Percentiles rank a stretch among this genome's conserved stretches.
Evolutionary conservation across 2,329 filamentous ascomycete genomes (phyloP).

Genomic region (Curvularia sp.): DNA sequence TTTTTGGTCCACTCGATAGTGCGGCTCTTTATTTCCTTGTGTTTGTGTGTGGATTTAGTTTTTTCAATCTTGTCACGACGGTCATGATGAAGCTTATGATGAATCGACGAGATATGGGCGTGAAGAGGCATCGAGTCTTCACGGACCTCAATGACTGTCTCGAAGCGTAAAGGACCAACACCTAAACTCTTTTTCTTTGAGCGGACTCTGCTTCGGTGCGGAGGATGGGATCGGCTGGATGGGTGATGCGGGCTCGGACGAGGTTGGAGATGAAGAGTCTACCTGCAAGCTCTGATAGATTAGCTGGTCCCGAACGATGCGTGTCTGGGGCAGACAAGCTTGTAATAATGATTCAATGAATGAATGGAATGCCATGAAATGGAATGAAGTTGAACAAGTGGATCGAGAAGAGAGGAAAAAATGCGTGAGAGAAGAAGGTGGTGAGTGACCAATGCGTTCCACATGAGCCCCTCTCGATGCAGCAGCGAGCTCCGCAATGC

Average conservation of each 20-base stretch:
- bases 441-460: constrained; percentile 13
- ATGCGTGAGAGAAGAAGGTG: constrained; percentile 21
- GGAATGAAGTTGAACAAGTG: neutral
- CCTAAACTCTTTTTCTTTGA: constrained; percentile 26
- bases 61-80: constrained; percentile 34
- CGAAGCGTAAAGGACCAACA: constrained; percentile 32
- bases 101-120: constrained; percentile 23
- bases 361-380: constrained; percentile 10
- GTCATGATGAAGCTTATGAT: constrained; percentile 35
- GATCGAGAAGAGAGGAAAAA: constrained; percentile 15
- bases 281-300: constrained; percentile 22
- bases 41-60: constrained; percentile 11
- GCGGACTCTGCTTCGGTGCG: constrained; percentile 26
- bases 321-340: constrained; percentile 25
- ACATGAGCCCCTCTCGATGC: constrained; percentile 29
- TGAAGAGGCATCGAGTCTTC: constrained; percentile 22
- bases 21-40: constrained; percentile 29
- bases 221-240: constrained; percentile 13
- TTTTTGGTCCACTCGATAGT: constrained; percentile 22
- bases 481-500: constrained; percentile 29
- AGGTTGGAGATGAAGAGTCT: constrained; percentile 1
- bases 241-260: constrained; percentile 8
- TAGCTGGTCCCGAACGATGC: constrained; percentile 21
- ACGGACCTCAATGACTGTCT: constrained; percentile 32
- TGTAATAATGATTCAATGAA: constrained; percentile 31